Base-by-base conservation (phyloP, 371 early-diverging fungal species). In the Parasitella parasitica region DNA sequence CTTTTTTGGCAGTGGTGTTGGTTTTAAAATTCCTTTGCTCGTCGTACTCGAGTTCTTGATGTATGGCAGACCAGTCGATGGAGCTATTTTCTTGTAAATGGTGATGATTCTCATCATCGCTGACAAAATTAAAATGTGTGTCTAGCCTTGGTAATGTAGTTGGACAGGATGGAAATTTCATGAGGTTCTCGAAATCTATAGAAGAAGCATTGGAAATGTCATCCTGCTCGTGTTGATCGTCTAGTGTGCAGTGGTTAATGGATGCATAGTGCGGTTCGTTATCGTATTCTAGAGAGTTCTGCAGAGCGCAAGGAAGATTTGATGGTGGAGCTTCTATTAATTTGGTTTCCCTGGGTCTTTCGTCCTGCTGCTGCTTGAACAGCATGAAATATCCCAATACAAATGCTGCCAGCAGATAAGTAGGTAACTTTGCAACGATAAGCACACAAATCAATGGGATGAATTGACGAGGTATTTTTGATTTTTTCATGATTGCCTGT, bases 101-200 rank as follows among this genome's bases (percentile, higher is more conserved):
- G 8, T 43, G 24, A 24, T 46, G 24, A 46, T 46, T 24, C 50
- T 63, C 63, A 2, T 46, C 46, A 57, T 63, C 63, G 1, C 22
- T 34, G 3, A 51, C 35, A 34, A 57, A 63, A 16, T 63, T 57
- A 24, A 63, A 63, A 18, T 58, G 57, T 1, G 52, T 64, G 15
- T 64, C 58, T 6, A 64, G 15, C 36, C 46, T 51, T n/a, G 64
- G 64, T 35, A 64, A 39, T n/a, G 64, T 64, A 6, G 64, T 64
- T 27, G 64, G 64, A 36, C 64, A 64, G 15, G 64, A 28, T 26
- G 64, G 64, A 24, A 64, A 64, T 57, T 30, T 16, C 56, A 62
- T 36, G 0, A 55, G 13, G 18, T 56, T 32, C 46, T 64, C 64
- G 36, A 64, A 58, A 12, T 64, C 64, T 24, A 57, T 39, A 5